A percentile compares a stretch with the other conserved stretches of the same genome.
phyloP scores from a whole-genome alignment of 2,329 filamentous ascomycete species.

The Sarocladium kiliense region DNA sequence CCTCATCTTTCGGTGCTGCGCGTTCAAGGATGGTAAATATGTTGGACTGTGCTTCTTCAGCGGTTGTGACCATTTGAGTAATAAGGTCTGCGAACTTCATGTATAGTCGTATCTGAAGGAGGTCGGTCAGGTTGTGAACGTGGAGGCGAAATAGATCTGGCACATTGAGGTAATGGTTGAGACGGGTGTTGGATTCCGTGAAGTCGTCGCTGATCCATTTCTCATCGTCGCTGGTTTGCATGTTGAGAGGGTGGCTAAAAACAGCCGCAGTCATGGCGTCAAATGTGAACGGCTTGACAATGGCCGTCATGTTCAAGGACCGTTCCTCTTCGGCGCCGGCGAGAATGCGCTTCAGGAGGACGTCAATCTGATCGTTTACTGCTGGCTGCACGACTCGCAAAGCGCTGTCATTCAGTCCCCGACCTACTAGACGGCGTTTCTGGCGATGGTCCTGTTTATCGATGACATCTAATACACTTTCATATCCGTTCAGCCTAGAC shows the following conservation, averaged over 20 bases:
- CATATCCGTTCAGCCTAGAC: background rate
- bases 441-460: background rate
- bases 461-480: background rate
- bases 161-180: background rate
- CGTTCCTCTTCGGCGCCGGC: background rate
- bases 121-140: background rate
- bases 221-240: background rate
- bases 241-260: background rate
- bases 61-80: background rate
- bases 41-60: background rate
- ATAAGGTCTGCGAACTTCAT: background rate
- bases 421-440: background rate
- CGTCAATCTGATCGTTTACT: background rate
- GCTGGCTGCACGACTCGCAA: background rate
- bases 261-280: background rate
- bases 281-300: background rate
- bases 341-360: background rate
- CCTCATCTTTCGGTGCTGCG: background rate
- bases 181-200: background rate
- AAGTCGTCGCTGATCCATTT: background rate
- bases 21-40: background rate
- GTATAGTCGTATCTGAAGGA: background rate
- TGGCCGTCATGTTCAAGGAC: background rate
- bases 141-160: background rate
- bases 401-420: background rate